A percentile compares a stretch with the other conserved stretches of the same genome.
phyloP scores from a whole-genome alignment of 2,329 filamentous ascomycete genomes.

The Thelonectria rubi region DNA sequence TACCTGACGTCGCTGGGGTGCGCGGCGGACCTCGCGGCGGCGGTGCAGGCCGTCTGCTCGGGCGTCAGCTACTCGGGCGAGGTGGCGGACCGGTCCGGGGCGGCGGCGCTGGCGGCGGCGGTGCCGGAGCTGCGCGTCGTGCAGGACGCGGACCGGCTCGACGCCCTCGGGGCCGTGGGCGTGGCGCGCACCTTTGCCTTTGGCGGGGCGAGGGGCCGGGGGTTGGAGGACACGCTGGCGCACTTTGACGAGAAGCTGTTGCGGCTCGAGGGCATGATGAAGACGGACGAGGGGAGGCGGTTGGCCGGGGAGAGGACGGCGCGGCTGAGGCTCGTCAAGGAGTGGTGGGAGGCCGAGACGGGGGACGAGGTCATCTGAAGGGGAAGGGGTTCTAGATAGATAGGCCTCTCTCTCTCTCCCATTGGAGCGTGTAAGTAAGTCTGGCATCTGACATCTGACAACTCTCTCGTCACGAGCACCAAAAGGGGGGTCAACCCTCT shows the following conservation, averaged over 20 bases:
- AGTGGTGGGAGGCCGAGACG: conserved; percentile 68
- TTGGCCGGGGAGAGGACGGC: conserved; percentile 64
- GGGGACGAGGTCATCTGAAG: conserved; percentile 27
- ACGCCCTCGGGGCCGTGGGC: conserved; percentile 88
- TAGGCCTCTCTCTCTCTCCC: too few relatives aligned
- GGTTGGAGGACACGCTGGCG: conserved; percentile 71
- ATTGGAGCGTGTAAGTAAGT: too few relatives aligned
- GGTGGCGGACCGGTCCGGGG: conserved; percentile 67
- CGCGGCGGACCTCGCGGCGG: conserved; percentile 64
- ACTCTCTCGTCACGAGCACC: too few relatives aligned
- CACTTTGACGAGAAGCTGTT: conserved; percentile 84
- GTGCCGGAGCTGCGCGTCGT: conserved; percentile 77
- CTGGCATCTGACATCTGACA: too few relatives aligned
- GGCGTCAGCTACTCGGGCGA: conserved; percentile 84
- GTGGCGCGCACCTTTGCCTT: conserved; percentile 74
- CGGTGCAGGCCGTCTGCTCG: conserved; percentile 76
- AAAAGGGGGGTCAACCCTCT: too few relatives aligned
- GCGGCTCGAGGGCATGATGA: conserved; percentile 70
- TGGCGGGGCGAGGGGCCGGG: conserved; percentile 69
- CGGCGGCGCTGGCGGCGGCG: conserved; percentile 67
- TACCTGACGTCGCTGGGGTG: conserved; percentile 68
- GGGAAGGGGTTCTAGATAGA: too few relatives aligned
- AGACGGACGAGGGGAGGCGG: conserved; percentile 64
- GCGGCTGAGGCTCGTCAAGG: conserved; percentile 61
- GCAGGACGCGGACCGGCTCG: conserved; percentile 92